Evolutionary conservation across 305 asterid species (phyloP).

Genomic region (Rubia tinctorum): DNA sequence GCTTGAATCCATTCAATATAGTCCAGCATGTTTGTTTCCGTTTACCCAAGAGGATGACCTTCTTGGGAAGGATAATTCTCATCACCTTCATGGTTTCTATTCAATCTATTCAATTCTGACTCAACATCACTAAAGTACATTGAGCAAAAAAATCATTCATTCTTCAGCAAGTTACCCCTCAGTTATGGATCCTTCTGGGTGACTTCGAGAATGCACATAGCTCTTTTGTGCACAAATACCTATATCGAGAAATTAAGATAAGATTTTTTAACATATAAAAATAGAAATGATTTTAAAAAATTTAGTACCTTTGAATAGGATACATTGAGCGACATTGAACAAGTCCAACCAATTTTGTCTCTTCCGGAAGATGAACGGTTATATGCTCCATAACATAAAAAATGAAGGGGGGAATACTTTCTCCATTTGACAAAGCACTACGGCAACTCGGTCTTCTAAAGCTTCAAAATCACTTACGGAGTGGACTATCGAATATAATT

Average conservation of each 20-base stretch:
- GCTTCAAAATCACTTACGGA: background rate
- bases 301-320: too few relatives aligned
- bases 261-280: too few relatives aligned
- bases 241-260: too few relatives aligned
- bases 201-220: background rate
- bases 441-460: constrained; percentile 2
- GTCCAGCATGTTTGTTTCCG: background rate
- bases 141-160: constrained; percentile 14
- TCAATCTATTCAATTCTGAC: background rate
- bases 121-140: background rate
- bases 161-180: background rate
- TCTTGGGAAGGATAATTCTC: background rate
- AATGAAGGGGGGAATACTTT: constrained; percentile 4
- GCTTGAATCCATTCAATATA: constrained; percentile 8
- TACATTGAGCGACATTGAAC: too few relatives aligned
- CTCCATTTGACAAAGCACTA: constrained; percentile 9
- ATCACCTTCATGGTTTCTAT: background rate
- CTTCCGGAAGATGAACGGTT: constrained; percentile 10
- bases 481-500: constrained; percentile 13
- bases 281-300: too few relatives aligned
- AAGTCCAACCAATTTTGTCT: constrained; percentile 21
- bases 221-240: constrained; percentile 1
- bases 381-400: constrained; percentile 14
- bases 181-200: background rate
- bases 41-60: background rate